These are phyloP conservation scores for Taxawa tesnikishii DNA, from an alignment of 2,329 filamentous ascomycete species.

Conservation along the genomic window DNA sequence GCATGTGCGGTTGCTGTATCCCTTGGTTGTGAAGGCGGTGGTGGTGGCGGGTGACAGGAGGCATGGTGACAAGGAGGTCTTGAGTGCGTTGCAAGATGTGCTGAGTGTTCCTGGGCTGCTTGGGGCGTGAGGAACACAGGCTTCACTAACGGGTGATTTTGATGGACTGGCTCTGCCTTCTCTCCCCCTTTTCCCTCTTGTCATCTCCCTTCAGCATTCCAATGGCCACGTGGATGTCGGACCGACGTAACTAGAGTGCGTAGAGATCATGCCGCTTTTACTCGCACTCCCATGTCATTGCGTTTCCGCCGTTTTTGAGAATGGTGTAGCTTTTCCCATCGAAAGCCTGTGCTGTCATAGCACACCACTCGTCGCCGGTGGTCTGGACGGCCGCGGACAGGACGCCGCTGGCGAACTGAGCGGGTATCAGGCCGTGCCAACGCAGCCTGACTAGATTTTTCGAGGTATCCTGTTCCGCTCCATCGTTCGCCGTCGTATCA, in stretches of 20 bases:
- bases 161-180: too few species aligned
- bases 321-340: slow-evolving; percentile 17
- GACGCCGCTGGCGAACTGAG: slow-evolving; percentile 18
- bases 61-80: slow-evolving; percentile 40
- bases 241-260: not conserved
- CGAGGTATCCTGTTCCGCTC: slow-evolving; percentile 3
- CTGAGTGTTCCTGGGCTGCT: slow-evolving; percentile 19
- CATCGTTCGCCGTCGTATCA: slow-evolving; percentile 3
- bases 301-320: slow-evolving; percentile 13
- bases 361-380: slow-evolving; percentile 18
- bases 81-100: slow-evolving; percentile 26
- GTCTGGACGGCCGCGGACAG: slow-evolving; percentile 16
- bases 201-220: too few species aligned
- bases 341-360: slow-evolving; percentile 17
- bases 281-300: slow-evolving; percentile 20
- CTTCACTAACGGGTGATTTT: too few species aligned
- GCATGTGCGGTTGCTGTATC: slow-evolving; percentile 72
- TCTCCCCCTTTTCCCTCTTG: too few species aligned
- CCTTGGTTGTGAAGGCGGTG: slow-evolving; percentile 56
- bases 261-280: not conserved
- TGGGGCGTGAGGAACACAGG: too few species aligned
- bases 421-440: slow-evolving; percentile 32
- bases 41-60: slow-evolving; percentile 49
- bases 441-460: slow-evolving; percentile 22
- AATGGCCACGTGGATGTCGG: not conserved